Conservation (phyloP, 306 rosid genomes). For the Cucurbita moschata region DNA sequence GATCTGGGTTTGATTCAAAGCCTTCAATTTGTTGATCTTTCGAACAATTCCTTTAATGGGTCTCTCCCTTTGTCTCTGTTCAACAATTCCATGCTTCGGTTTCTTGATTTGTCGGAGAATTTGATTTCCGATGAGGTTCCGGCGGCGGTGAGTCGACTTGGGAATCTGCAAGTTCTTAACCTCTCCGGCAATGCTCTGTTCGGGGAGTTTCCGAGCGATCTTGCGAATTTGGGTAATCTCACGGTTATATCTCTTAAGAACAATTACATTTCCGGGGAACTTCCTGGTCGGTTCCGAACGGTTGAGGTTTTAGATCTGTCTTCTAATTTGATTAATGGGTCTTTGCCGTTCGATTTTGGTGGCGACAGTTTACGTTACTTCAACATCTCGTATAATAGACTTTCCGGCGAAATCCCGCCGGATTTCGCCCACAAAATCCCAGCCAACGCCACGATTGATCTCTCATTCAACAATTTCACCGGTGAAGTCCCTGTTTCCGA, state of each 20-base stretch:
- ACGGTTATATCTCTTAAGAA: slow-evolving; percentile 30
- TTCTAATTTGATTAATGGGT: slow-evolving; percentile 57
- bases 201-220: slow-evolving; percentile 44
- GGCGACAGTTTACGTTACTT: slow-evolving; percentile 36
- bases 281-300: slow-evolving; percentile 26
- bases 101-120: slow-evolving; percentile 48
- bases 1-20: slow-evolving; percentile 52
- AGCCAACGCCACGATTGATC: slow-evolving; percentile 38
- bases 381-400: slow-evolving; percentile 49
- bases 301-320: slow-evolving; percentile 63
- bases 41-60: slow-evolving; percentile 72
- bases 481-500: slow-evolving; percentile 44
- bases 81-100: slow-evolving; percentile 33
- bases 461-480: slow-evolving; percentile 58
- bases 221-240: slow-evolving; percentile 32
- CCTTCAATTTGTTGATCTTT: slow-evolving; percentile 61
- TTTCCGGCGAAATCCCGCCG: slow-evolving; percentile 48
- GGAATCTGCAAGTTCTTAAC: slow-evolving; percentile 34
- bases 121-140: slow-evolving; percentile 46
- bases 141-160: slow-evolving; percentile 14
- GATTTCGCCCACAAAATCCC: slow-evolving; percentile 39
- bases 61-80: slow-evolving; percentile 48
- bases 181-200: slow-evolving; percentile 73
- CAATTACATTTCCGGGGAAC: slow-evolving; percentile 48
- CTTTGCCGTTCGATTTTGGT: slow-evolving; percentile 48